Evolutionary conservation across 371 early-diverging fungal genomes (phyloP).

Genomic region (Mortierella polycephala): DNA sequence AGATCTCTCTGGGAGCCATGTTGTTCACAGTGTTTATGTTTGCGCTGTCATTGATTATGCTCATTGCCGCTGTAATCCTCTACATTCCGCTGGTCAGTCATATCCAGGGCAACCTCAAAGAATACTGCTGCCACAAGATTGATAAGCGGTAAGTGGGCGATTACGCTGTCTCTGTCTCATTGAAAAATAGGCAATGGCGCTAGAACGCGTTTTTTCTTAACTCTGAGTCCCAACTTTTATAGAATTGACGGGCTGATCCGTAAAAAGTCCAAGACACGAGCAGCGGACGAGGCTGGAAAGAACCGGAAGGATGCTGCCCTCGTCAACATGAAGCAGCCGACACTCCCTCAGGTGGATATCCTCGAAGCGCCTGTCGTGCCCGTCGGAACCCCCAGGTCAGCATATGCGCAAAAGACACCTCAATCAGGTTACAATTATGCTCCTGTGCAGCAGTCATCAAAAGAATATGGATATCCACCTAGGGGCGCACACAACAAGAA

Average conservation of each 20-base stretch:
- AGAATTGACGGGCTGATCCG: slow-evolving; percentile 47
- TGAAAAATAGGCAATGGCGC: too few species aligned
- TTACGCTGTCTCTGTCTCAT: not conserved
- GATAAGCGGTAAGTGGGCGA: slow-evolving; percentile 75
- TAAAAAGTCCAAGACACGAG: slow-evolving; percentile 42
- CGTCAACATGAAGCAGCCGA: slow-evolving; percentile 26
- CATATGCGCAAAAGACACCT: slow-evolving; percentile 27
- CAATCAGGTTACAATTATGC: slow-evolving; percentile 11
- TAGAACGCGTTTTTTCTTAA: too few species aligned
- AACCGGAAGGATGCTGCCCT: slow-evolving; percentile 17
- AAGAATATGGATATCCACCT: slow-evolving; percentile 5
- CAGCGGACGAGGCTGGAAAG: slow-evolving; percentile 21
- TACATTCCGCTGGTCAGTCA: slow-evolving; percentile 85
- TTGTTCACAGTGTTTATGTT: slow-evolving; percentile 78
- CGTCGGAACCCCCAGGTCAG: slow-evolving; percentile 12
- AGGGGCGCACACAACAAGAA: slow-evolving; percentile 15
- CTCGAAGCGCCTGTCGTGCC: slow-evolving; percentile 9
- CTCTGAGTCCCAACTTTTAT: not conserved
- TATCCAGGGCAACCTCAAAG: slow-evolving; percentile 91
- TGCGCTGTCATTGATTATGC: slow-evolving; percentile 63
- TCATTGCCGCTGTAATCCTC: slow-evolving; percentile 73
- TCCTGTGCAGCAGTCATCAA: slow-evolving; percentile 5
- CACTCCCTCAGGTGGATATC: slow-evolving; percentile 44
- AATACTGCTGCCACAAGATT: slow-evolving; percentile 91
- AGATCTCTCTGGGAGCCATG: slow-evolving; percentile 59